Percentiles rank a stretch among this genome's conserved stretches.
Evolutionary conservation across 2,329 filamentous ascomycete genomes (phyloP).

Genomic region (Diplodia corticola): DNA sequence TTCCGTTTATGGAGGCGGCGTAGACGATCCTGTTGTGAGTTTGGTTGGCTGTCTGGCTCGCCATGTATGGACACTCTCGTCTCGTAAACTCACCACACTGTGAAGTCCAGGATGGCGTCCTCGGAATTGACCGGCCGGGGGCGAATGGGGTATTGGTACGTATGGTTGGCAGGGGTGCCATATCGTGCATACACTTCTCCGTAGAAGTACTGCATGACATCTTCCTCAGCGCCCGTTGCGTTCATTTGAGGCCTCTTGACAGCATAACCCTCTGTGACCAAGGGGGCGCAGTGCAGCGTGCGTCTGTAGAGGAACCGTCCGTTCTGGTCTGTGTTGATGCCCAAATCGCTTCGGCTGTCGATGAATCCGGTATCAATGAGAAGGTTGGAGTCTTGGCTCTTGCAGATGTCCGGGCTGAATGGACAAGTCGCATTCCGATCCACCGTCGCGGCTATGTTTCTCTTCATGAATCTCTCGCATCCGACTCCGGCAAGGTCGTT

Average conservation of each 20-base stretch:
- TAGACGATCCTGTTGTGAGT: too few relatives aligned
- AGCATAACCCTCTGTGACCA: neutral
- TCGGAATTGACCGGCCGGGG: too few relatives aligned
- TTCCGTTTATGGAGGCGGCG: neutral
- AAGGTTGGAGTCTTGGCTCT: conserved; percentile 23
- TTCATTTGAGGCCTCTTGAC: neutral
- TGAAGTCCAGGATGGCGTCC: too few relatives aligned
- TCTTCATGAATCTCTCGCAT: conserved; percentile 18
- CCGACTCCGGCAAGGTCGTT: neutral
- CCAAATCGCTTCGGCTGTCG: conserved; percentile 28
- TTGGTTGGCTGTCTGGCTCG: too few relatives aligned
- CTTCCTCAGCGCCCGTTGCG: neutral
- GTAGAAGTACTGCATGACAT: neutral
- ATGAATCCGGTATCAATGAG: conserved; percentile 28
- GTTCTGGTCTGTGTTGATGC: conserved; percentile 26
- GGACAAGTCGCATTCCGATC: conserved; percentile 25
- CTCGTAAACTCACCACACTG: too few relatives aligned
- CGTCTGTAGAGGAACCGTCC: conserved; percentile 22
- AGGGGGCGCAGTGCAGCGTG: conserved; percentile 23
- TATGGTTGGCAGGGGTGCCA: too few relatives aligned
- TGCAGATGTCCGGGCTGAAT: conserved; percentile 24
- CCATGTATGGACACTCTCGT: too few relatives aligned
- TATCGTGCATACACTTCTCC: neutral
- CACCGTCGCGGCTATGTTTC: conserved; percentile 12
- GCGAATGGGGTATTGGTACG: too few relatives aligned